Evolutionary conservation across 345 rosid species (phyloP).

Genomic region (Arabidopsis arenosa): DNA sequence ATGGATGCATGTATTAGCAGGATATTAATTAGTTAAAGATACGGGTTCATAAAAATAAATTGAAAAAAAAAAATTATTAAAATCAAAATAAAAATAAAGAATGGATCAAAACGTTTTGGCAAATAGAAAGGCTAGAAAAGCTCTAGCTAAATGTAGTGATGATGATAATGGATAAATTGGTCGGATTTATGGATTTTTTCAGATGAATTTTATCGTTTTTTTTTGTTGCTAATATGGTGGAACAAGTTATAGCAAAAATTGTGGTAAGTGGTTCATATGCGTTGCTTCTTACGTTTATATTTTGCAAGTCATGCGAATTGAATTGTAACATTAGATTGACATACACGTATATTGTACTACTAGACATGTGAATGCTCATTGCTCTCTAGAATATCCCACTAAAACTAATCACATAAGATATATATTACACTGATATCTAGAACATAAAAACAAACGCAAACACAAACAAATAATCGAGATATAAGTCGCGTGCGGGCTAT

Average conservation of each 20-base stretch:
- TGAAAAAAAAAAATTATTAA: neutral
- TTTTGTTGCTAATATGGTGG: neutral
- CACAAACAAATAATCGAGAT: conserved; percentile 9
- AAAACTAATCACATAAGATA: neutral
- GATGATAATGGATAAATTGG: neutral
- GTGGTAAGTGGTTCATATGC: neutral
- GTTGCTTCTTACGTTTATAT: neutral
- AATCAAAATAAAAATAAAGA: neutral
- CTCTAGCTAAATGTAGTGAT: no score
- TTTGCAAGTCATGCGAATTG: conserved; percentile 1
- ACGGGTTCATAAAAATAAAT: neutral
- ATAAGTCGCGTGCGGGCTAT: neutral
- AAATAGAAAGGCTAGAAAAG: neutral
- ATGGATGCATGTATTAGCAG: neutral
- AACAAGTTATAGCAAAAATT: neutral
- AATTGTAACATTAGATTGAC: neutral
- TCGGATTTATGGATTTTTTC: neutral
- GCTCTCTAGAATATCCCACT: neutral
- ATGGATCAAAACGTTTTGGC: neutral
- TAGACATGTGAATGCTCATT: neutral
- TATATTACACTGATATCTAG: neutral
- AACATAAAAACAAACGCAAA: neutral
- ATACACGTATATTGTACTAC: neutral
- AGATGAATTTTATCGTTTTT: neutral
- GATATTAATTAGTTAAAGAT: neutral